A percentile compares a stretch with the other conserved stretches of the same genome.
These are phyloP conservation scores for Goniomonas avonlea DNA, from an alignment of 78 protist genomes.

Conservation along the genomic window DNA sequence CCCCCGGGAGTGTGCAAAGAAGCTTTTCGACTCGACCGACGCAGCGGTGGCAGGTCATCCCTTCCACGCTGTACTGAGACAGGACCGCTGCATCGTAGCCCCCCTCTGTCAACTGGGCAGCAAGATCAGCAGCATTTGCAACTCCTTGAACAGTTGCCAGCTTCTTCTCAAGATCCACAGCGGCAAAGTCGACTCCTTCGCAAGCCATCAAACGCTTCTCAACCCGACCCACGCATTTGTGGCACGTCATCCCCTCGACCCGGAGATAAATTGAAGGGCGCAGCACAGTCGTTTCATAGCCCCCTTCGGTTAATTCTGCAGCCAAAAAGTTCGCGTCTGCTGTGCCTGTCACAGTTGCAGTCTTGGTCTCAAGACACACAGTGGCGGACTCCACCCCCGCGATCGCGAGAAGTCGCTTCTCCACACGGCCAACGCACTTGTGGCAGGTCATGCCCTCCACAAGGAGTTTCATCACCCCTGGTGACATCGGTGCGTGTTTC, in stretches of 20 bases:
- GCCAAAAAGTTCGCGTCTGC: no score
- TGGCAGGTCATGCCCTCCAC: neutral
- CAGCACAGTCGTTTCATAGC: no score
- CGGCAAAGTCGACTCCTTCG: neutral
- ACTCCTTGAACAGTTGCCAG: neutral
- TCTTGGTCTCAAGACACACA: no score
- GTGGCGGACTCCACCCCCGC: neutral
- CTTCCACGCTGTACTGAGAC: no score
- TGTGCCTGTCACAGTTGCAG: no score
- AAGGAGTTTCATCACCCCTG: neutral
- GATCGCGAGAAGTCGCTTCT: neutral
- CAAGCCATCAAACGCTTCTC: neutral
- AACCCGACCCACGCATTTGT: conserved; percentile 12
- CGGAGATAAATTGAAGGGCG: no score
- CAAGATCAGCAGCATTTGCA: neutral
- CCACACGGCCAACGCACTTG: neutral
- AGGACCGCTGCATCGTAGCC: no score
- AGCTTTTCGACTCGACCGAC: neutral
- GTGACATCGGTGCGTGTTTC: no score
- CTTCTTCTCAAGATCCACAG: neutral
- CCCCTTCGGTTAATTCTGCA: no score
- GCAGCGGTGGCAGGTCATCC: conserved; percentile 15
- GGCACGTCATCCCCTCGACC: conserved; percentile 20
- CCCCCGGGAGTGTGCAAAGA: neutral
- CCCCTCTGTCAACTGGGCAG: neutral